These are phyloP conservation scores for Aureobasidium sp. DNA, from an alignment of 2,329 filamentous ascomycete genomes.

Conservation along the genomic window DNA sequence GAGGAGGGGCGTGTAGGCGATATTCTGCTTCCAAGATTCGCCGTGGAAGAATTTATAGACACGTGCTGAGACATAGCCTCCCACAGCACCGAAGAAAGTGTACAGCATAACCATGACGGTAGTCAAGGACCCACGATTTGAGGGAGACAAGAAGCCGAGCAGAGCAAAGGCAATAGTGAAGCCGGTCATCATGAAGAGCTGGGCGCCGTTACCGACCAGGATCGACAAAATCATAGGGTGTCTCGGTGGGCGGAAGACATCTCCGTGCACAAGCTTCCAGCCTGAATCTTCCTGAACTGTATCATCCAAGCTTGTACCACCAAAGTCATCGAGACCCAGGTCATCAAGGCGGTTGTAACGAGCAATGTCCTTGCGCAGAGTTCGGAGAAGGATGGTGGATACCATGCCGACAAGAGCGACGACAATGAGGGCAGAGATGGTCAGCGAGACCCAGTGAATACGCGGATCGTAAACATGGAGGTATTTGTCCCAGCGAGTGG, in stretches of 20 bases:
- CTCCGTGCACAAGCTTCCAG: conserved; percentile 96
- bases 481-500: conserved; percentile 98
- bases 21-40: conserved; percentile 91
- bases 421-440: conserved; percentile 93
- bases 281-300: conserved; percentile 96
- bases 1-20: conserved; percentile 75
- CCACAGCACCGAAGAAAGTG: conserved; percentile 84
- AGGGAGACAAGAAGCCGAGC: conserved; percentile 89
- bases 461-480: conserved; percentile 94
- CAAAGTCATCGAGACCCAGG: conserved; percentile 83
- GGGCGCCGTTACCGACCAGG: conserved; percentile 84
- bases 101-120: conserved; percentile 92
- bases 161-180: conserved; percentile 90
- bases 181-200: conserved; percentile 96
- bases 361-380: conserved; percentile 89
- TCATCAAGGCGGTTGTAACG: conserved; percentile 92
- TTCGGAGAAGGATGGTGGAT: conserved; percentile 81
- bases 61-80: conserved; percentile 81
- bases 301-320: conserved; percentile 71
- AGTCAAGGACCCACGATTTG: conserved; percentile 86
- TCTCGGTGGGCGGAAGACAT: conserved; percentile 86
- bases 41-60: conserved; percentile 94
- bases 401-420: conserved; percentile 87
- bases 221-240: conserved; percentile 79
- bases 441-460: conserved; percentile 98